A percentile compares a stretch with the other conserved stretches of the same genome.
phyloP scores from a whole-genome alignment of 2,329 filamentous ascomycete genomes.

The Colletotrichum liaoningense region DNA sequence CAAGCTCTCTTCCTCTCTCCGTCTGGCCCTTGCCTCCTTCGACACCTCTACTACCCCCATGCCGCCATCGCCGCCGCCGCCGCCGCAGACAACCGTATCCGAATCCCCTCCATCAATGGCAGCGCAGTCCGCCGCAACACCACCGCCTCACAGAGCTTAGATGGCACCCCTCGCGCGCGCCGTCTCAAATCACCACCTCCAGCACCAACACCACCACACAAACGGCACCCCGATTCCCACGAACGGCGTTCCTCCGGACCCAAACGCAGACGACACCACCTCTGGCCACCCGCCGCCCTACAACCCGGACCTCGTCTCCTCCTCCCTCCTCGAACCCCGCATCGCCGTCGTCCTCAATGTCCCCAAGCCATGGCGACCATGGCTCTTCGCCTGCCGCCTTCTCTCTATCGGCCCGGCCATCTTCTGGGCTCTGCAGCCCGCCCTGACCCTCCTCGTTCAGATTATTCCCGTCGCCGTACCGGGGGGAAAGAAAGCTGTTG shows the following conservation, averaged over 20 bases:
- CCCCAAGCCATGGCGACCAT: constrained; percentile 77
- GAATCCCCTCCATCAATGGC: constrained; percentile 22
- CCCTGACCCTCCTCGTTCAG: constrained; percentile 75
- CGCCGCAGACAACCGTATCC: not conserved
- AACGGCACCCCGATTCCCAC: not conserved
- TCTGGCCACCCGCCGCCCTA: constrained; percentile 17
- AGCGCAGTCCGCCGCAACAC: constrained; percentile 22
- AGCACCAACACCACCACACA: not conserved
- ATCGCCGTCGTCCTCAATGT: constrained; percentile 83
- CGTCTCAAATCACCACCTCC: constrained; percentile 6
- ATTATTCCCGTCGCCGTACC: constrained; percentile 57
- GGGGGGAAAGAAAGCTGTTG: constrained; percentile 35
- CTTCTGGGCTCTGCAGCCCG: constrained; percentile 78
- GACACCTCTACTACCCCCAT: not conserved
- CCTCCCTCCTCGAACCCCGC: constrained; percentile 75
- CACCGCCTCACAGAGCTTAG: constrained; percentile 8
- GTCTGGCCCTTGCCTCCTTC: not conserved
- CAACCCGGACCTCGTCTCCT: constrained; percentile 33
- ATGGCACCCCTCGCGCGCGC: constrained; percentile 22
- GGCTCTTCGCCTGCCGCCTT: constrained; percentile 78
- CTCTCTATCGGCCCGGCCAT: constrained; percentile 77
- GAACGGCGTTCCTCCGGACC: constrained; percentile 8
- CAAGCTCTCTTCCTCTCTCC: not conserved
- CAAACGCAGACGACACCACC: not conserved
- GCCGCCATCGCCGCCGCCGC: constrained; percentile 5